Evolutionary conservation across 2,329 filamentous ascomycete genomes (phyloP).

Genomic region (Plectosphaerella sp.): DNA sequence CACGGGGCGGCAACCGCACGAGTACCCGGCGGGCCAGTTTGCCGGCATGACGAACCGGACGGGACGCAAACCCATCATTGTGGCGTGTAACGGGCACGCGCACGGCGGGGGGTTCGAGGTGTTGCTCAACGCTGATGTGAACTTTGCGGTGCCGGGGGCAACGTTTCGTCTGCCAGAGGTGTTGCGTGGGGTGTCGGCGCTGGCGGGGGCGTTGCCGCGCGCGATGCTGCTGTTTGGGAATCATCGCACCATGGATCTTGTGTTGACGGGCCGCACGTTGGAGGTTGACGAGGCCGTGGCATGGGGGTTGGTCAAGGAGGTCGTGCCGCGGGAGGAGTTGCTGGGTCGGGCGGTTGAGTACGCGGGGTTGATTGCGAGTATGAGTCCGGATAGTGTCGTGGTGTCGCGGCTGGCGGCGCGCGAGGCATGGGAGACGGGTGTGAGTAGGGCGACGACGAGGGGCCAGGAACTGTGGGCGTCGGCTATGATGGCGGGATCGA

Average conservation of each 20-base stretch:
- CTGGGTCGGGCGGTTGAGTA: no score
- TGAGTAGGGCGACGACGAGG: no score
- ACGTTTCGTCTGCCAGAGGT: conserved; percentile 55
- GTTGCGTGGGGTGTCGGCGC: conserved; percentile 51
- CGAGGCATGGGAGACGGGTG: no score
- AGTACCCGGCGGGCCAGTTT: conserved; percentile 18
- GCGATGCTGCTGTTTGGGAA: conserved; percentile 26
- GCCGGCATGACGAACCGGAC: conserved; percentile 27
- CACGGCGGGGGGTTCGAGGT: conserved; percentile 27
- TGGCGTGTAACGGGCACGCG: conserved; percentile 24
- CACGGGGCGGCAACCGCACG: neutral
- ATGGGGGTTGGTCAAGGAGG: conserved; percentile 25
- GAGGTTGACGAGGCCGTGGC: conserved; percentile 17
- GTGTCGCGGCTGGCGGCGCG: no score
- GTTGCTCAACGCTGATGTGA: conserved; percentile 46
- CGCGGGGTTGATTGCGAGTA: no score
- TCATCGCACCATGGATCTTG: conserved; percentile 26
- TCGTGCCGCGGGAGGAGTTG: conserved; percentile 22
- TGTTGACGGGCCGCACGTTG: conserved; percentile 21
- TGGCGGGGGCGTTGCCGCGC: conserved; percentile 53
- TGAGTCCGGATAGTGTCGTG: no score
- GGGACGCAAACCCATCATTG: conserved; percentile 25
- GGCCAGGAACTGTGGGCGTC: no score
- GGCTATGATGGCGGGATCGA: no score
- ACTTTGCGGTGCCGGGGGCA: conserved; percentile 47